Conservation (phyloP, 768 basidiomycete genomes). For the Termitomyces sp. region DNA sequence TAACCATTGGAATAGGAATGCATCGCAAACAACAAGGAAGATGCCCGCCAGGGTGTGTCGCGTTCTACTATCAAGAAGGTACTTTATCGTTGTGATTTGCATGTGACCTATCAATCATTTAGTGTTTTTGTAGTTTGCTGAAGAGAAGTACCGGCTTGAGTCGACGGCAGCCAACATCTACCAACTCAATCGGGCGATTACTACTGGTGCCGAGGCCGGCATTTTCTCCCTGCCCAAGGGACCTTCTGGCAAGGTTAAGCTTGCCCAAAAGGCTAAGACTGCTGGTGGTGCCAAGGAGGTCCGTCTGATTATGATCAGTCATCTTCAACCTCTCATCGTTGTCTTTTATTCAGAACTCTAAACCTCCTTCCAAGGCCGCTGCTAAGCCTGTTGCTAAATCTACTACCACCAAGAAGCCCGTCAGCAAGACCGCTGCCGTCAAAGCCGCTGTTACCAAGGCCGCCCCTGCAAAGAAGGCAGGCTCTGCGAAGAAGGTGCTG, state of each 20-base stretch:
- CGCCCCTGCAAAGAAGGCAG: constrained; percentile 32
- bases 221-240: constrained; percentile 34
- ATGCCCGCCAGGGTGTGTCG: constrained; percentile 68
- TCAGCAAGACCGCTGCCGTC: constrained; percentile 25
- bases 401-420: constrained; percentile 25
- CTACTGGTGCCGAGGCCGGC: constrained; percentile 52
- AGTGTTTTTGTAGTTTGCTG: constrained; percentile 54
- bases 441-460: constrained; percentile 21
- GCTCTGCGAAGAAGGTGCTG: constrained; percentile 58
- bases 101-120: constrained; percentile 9
- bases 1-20: constrained; percentile 48
- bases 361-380: constrained; percentile 34
- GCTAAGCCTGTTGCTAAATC: constrained; percentile 26
- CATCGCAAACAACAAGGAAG: constrained; percentile 58
- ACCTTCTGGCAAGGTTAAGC: constrained; percentile 59
- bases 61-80: constrained; percentile 81
- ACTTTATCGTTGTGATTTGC: constrained; percentile 16
- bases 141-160: constrained; percentile 74
- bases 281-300: constrained; percentile 57
- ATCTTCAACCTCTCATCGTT: background rate
- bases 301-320: constrained; percentile 6
- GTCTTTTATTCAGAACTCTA: constrained; percentile 39
- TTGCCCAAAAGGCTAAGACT: constrained; percentile 43
- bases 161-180: constrained; percentile 60
- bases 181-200: constrained; percentile 72